phyloP scores from a whole-genome alignment of 208 protist genomes.

The Trypanosoma lewisi region DNA sequence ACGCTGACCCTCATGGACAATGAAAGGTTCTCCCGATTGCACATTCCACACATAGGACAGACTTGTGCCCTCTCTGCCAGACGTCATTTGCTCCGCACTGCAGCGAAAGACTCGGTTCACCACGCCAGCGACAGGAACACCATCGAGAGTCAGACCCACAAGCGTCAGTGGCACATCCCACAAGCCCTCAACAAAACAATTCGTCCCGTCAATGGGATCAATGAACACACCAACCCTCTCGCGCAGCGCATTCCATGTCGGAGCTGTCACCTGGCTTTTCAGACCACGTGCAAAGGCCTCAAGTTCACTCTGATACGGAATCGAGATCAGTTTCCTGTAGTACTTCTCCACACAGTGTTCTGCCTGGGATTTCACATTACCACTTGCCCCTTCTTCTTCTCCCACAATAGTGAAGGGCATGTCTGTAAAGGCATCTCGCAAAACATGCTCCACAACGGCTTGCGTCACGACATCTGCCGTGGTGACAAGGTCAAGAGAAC shows the following conservation, averaged over 20 bases:
- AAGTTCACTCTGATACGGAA: constrained; percentile 32
- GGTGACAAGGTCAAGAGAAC: constrained; percentile 53
- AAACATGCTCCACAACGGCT: constrained; percentile 35
- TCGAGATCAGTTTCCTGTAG: constrained; percentile 1
- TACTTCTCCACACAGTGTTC: constrained; percentile 29
- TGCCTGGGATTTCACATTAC: constrained; percentile 16
- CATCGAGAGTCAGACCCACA: constrained; percentile 70
- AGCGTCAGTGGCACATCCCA: constrained; percentile 75
- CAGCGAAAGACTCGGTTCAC: constrained; percentile 65
- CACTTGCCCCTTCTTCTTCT: constrained; percentile 37
- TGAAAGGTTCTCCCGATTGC: constrained; percentile 24
- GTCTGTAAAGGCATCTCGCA: constrained; percentile 31
- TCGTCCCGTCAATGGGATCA: constrained; percentile 85
- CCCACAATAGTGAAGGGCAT: constrained; percentile 59
- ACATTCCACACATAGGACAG: constrained; percentile 51
- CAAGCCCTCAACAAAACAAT: constrained; percentile 64
- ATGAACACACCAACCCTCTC: constrained; percentile 68
- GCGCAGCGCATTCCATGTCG: constrained; percentile 37
- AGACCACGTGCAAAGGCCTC: constrained; percentile 4
- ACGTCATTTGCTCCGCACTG: constrained; percentile 9
- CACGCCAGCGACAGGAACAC: constrained; percentile 53
- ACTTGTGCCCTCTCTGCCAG: background rate
- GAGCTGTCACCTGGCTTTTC: constrained; percentile 18
- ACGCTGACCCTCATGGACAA: constrained; percentile 47
- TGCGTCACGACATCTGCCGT: constrained; percentile 63